Evolutionary conservation across 176 grass and related monocot genomes (phyloP), one percentile per base, ranked within the genome.

Genomic region (Juncus inflexus): DNA sequence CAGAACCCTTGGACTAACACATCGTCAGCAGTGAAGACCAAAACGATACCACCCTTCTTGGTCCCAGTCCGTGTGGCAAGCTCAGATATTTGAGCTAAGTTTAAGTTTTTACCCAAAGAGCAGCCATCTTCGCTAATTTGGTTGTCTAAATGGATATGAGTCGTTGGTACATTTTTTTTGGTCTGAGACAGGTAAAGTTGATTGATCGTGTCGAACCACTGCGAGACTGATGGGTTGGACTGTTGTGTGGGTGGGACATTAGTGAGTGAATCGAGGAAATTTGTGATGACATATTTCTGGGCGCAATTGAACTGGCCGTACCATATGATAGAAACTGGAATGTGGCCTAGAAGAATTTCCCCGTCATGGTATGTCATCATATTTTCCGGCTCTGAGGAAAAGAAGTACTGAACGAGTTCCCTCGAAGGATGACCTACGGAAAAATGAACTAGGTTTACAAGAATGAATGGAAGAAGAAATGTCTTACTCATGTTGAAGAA

Each of bases 1-100:
- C 89, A 81, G 74, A 91, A 79, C 6, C 89, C 67, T 40, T 91
- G 83, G 11, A 87, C 81, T 16, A 45, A 65, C 12, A 91, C 81
- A 76, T 87, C 89, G 8, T 56, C 42, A 50, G 81, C 78, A 1
- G 84, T 91, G 60, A 91, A 79, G 69, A 87, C 70, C 8, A 91
- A 35, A 50, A 74, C 74, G n/a, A 91, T 7, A 15, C 69, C 69
- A 35, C 75, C 80, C 7, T 51, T 67, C 4, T 11, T 36, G 0
- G 59, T 43, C 19, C 28, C 58, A 4, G 83, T 38, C n/a, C 10
- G 11, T 1, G 61, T 40, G 3, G 78, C 81, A 10, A 92, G 58
- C 52, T 68, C n/a, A 0, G 68, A 62, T 52, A 92, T 64, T 57
- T 92, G 76, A 9, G 75, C 52, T 52, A 66, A 12, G 52, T 2